These are phyloP conservation scores for Asterionellopsis glacialis DNA, from an alignment of 108 stramenopile species.

Conservation along the genomic window DNA sequence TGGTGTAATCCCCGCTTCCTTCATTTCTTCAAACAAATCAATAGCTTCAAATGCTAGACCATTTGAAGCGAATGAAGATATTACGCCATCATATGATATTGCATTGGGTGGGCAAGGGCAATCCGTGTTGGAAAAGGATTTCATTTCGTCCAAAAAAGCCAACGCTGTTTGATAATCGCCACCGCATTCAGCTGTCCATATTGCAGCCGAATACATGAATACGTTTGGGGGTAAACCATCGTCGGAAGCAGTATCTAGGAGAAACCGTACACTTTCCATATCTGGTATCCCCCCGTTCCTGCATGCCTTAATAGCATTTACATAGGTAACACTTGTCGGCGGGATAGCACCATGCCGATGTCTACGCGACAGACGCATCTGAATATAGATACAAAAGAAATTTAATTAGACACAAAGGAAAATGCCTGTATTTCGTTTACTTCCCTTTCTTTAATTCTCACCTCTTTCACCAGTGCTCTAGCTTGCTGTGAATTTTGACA, in stretches of 20 bases:
- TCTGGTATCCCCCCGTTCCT: constrained; percentile 29
- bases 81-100: constrained; percentile 54
- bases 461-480: constrained; percentile 27
- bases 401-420: neutral
- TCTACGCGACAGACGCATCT: constrained; percentile 65
- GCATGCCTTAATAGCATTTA: constrained; percentile 56
- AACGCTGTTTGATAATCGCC: constrained; percentile 28
- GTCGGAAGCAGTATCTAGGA: constrained; percentile 37
- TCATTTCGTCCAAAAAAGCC: constrained; percentile 47
- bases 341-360: constrained; percentile 41
- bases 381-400: neutral
- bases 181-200: constrained; percentile 61
- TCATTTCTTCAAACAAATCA: constrained; percentile 45
- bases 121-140: constrained; percentile 9
- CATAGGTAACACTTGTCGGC: constrained; percentile 50
- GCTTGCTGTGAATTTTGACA: constrained; percentile 31
- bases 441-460: neutral
- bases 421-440: neutral
- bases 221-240: constrained; percentile 48
- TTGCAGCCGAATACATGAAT: constrained; percentile 68
- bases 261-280: constrained; percentile 25
- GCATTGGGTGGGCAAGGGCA: constrained; percentile 20
- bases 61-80: constrained; percentile 37
- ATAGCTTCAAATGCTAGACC: constrained; percentile 43
- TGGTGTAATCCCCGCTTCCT: constrained; percentile 18